phyloP scores from a whole-genome alignment of 2,329 filamentous ascomycete genomes.

The Verticillium longisporum region DNA sequence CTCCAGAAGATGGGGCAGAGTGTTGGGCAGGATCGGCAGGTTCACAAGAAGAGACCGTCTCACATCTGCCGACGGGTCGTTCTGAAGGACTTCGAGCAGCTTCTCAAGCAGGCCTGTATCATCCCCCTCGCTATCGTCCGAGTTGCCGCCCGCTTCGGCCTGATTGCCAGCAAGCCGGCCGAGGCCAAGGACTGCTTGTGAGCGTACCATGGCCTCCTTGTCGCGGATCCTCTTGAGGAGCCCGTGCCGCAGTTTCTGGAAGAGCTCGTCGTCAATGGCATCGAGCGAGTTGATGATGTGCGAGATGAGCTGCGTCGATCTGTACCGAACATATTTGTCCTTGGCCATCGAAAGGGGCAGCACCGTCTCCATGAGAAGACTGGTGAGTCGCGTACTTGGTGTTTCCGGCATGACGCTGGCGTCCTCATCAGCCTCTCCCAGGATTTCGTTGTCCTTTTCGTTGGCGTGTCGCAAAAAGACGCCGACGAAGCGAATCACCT shows the following conservation, averaged over 20 bases:
- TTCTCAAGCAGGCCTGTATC: constrained; percentile 70
- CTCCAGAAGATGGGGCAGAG: constrained; percentile 82
- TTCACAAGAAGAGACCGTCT: constrained; percentile 83
- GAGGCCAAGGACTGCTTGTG: constrained; percentile 88
- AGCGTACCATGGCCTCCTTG: constrained; percentile 86
- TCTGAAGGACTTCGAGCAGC: constrained; percentile 81
- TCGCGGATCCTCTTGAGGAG: constrained; percentile 83
- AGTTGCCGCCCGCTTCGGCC: constrained; percentile 61
- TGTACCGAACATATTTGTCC: constrained; percentile 87
- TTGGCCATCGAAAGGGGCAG: constrained; percentile 76
- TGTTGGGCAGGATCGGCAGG: constrained; percentile 75
- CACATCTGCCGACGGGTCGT: constrained; percentile 92
- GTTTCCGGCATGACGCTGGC: constrained; percentile 71
- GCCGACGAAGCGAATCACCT: constrained; percentile 79
- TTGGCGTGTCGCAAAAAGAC: constrained; percentile 65
- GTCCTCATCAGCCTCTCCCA: constrained; percentile 59
- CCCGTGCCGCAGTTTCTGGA: constrained; percentile 71
- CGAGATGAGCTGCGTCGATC: constrained; percentile 82
- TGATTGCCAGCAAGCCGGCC: constrained; percentile 75
- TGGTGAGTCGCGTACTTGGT: constrained; percentile 72
- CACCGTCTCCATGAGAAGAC: constrained; percentile 64
- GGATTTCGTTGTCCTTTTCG: constrained; percentile 64
- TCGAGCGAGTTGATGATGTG: constrained; percentile 91
- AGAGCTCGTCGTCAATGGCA: constrained; percentile 86
- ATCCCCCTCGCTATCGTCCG: constrained; percentile 60